Conservation (phyloP, 306 rosid genomes). For the Acacia acuminata region DNA sequence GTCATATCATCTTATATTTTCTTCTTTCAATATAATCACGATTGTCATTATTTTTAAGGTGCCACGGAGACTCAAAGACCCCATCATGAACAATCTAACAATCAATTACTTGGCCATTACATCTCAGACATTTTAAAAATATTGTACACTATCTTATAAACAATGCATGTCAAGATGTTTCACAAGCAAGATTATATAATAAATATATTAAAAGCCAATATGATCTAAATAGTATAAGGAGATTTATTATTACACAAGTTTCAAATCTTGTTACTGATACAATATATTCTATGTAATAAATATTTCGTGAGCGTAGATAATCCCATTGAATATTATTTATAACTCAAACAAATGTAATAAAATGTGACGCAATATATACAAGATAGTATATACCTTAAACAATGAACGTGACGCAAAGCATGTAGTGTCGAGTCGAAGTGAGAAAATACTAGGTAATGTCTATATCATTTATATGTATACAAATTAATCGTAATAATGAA, state of each 20-base stretch:
- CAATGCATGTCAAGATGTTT: neutral
- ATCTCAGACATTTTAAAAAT: neutral
- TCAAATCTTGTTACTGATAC: neutral
- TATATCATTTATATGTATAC: neutral
- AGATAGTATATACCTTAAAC: neutral
- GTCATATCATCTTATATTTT: neutral
- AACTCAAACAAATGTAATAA: too few relatives aligned
- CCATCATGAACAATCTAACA: neutral
- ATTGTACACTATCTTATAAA: neutral
- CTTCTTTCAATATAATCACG: neutral
- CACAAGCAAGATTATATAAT: neutral
- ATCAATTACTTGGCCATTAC: neutral
- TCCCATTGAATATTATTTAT: too few relatives aligned
- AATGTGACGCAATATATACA: neutral
- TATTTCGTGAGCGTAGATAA: neutral
- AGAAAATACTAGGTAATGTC: neutral
- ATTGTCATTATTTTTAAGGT: neutral
- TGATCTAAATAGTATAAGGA: too few relatives aligned
- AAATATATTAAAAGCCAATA: neutral
- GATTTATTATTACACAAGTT: neutral
- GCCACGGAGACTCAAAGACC: neutral
- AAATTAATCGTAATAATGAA: neutral
- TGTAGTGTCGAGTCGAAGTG: neutral
- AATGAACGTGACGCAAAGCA: neutral
- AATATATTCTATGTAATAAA: too few relatives aligned